Evolutionary conservation across 2,329 filamentous ascomycete species (phyloP), one percentile per base, ranked within the genome.

Genomic region (Atkinsonella hypoxylon): DNA sequence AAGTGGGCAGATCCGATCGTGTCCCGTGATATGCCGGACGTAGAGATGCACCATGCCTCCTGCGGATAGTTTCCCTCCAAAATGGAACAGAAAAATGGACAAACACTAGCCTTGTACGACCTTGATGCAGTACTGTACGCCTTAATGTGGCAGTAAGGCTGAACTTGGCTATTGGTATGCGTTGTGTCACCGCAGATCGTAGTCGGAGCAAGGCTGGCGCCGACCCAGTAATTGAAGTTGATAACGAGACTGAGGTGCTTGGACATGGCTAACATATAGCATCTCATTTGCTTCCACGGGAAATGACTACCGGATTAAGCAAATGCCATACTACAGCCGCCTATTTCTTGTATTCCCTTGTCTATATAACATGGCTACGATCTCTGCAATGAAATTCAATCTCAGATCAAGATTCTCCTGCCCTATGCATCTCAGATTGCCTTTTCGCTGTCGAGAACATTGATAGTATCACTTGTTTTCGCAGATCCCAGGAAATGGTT

Each of bases 111-210:
- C 61, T 0, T 61, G 60, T 13, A 57, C 61, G 8, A 58, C 61
- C 0, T 13, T 63, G 36, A 43, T 59, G 0, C 45, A 56, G 30
- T 15, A 58, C 15, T 54, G 61, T 0, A 63, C 55, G 0, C 55
- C 60, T 0, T 61, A 63, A 31, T 44, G 53, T 11, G 61, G 61
- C 1, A 63, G 63, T 10, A 56, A 55, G 0, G 56, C 45, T 12
- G 61, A 61, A 15, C 48, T 63, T 17, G 61, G 61, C 0, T 63
- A 63, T 18, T 30, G 61, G 61, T 2, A 62, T 63, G 58, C 61
- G 62, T 38, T 60, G 59, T n/a, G 61, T 63, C 1, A 61, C 61
- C 0, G 61, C 62, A 9, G 57, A 61, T 6, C 42, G 49, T 4
- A 50, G 54, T 5, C 11, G 61, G 10, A 38, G 45, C 0, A 51